These are phyloP conservation scores for Mallotus nudiflorus DNA, from an alignment of 345 rosid species.

Conservation along the genomic window DNA sequence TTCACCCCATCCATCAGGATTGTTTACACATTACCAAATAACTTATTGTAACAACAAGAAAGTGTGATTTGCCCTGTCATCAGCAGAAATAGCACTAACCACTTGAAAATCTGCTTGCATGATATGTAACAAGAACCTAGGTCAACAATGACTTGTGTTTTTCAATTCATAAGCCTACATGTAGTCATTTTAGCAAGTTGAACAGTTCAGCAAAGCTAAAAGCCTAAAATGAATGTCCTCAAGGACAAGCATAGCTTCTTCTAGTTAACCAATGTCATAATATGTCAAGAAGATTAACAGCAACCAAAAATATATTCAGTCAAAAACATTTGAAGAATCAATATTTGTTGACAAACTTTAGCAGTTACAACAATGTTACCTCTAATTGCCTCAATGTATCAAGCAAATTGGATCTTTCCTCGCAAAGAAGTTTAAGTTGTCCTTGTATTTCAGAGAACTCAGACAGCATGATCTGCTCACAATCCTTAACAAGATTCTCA, in stretches of 20 bases:
- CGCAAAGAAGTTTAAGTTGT: conserved; percentile 67
- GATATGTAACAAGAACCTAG: neutral
- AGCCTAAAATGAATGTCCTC: neutral
- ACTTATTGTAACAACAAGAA: neutral
- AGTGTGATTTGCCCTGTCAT: neutral
- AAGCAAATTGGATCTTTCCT: conserved; percentile 69
- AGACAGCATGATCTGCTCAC: conserved; percentile 84
- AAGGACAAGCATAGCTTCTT: neutral
- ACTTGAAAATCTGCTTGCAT: neutral
- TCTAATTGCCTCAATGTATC: conserved; percentile 86
- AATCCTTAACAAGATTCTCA: conserved; percentile 76
- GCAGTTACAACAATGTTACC: conserved; percentile 45
- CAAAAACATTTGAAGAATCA: no score
- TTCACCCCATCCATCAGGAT: neutral
- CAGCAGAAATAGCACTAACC: neutral
- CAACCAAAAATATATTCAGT: no score
- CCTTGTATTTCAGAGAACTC: conserved; percentile 80
- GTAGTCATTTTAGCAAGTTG: neutral
- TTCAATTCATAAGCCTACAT: neutral
- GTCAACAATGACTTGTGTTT: neutral
- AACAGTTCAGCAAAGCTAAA: neutral
- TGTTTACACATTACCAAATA: neutral
- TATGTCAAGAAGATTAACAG: no score
- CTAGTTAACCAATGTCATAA: no score
- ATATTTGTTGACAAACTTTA: neutral